Conservation (phyloP, 768 basidiomycete genomes). For the Baorangia bicolor region DNA sequence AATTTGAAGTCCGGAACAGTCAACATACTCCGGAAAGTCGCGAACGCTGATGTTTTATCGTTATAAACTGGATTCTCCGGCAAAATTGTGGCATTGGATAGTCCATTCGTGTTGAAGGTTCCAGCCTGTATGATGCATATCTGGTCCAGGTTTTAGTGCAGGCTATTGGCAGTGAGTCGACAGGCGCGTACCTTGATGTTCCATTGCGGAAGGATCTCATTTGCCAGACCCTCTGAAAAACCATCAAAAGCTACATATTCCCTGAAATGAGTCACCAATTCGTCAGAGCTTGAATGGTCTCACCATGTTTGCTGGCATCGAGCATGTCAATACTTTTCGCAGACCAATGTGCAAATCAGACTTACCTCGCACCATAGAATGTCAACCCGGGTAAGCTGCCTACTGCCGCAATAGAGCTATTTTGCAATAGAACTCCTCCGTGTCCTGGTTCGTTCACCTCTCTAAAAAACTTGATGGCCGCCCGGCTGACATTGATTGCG, state of each 20-base stretch:
- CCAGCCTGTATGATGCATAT: constrained; percentile 22
- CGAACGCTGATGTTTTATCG: not conserved
- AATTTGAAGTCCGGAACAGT: not conserved
- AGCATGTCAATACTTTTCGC: constrained; percentile 3
- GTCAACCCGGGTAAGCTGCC: constrained; percentile 7
- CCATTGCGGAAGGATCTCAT: constrained; percentile 43
- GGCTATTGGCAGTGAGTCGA: not conserved
- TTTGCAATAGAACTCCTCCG: constrained; percentile 37
- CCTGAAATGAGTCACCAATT: not conserved
- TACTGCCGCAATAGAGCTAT: constrained; percentile 33
- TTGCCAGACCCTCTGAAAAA: constrained; percentile 32
- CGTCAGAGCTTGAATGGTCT: not conserved
- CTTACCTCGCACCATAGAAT: constrained; percentile 22
- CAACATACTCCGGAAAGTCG: not conserved
- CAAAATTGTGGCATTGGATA: not conserved
- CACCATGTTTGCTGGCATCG: constrained; percentile 18
- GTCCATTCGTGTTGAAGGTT: constrained; percentile 9
- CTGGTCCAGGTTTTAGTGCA: not conserved
- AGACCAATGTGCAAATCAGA: not conserved
- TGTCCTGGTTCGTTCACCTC: constrained; percentile 33
- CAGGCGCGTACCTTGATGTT: constrained; percentile 32
- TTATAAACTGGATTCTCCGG: constrained; percentile 11
- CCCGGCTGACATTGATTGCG: constrained; percentile 25
- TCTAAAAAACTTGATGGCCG: constrained; percentile 32
- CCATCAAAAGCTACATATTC: constrained; percentile 33